Percentiles rank a stretch among this genome's conserved stretches.
phyloP scores from a whole-genome alignment of 192 early-diverging fungal genomes.

The Podila verticillata region DNA sequence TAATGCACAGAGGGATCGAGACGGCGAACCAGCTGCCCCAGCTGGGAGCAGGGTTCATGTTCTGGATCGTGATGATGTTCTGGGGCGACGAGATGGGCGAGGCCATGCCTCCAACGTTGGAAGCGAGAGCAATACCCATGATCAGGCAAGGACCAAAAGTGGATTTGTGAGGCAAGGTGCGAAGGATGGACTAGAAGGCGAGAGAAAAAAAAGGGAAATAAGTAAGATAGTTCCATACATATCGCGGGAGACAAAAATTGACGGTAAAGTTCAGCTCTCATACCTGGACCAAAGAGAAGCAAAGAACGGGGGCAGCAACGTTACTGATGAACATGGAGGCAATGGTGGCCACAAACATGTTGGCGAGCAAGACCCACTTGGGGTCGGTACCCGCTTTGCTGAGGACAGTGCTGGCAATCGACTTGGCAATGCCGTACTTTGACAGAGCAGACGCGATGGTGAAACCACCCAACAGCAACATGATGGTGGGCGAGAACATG shows the following conservation, averaged over 20 bases:
- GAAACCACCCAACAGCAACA: conserved; percentile 82
- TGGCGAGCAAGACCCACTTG: conserved; percentile 71
- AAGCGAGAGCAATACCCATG: conserved; percentile 79
- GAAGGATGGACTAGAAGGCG: conserved; percentile 67
- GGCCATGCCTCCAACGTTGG: conserved; percentile 82
- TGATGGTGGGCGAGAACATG: conserved; percentile 82
- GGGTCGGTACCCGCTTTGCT: conserved; percentile 75
- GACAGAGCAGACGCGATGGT: conserved; percentile 78
- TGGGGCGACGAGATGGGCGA: conserved; percentile 83
- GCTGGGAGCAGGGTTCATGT: conserved; percentile 72
- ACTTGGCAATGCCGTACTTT: conserved; percentile 81
- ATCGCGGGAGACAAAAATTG: no score
- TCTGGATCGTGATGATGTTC: conserved; percentile 81
- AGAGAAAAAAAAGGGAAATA: neutral
- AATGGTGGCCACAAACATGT: conserved; percentile 81
- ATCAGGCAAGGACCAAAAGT: conserved; percentile 72
- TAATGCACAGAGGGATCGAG: conserved; percentile 71
- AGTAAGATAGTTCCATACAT: no score
- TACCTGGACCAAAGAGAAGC: conserved; percentile 73
- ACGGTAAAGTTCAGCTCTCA: neutral
- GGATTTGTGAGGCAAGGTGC: conserved; percentile 68
- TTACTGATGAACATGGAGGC: conserved; percentile 86
- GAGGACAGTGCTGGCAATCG: conserved; percentile 68
- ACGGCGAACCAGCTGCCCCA: conserved; percentile 80
- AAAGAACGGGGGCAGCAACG: conserved; percentile 82